These are phyloP conservation scores for Sugiyamaella sp. DNA, from an alignment of 1,139 yeast species.

Conservation along the genomic window DNA sequence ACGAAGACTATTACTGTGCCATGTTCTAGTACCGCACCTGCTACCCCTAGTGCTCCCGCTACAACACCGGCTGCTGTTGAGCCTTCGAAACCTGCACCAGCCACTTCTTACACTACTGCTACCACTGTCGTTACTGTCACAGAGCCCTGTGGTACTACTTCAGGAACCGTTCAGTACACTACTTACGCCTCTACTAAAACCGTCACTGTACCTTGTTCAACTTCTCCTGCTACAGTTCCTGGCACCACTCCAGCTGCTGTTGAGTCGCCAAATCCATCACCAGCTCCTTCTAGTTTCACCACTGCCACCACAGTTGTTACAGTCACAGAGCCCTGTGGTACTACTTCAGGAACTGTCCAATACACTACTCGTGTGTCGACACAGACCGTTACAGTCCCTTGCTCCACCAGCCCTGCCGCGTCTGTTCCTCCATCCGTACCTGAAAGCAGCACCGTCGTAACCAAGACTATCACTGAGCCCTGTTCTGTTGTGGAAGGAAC, in stretches of 20 bases:
- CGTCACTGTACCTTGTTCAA: constrained; percentile 15
- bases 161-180: constrained; percentile 13
- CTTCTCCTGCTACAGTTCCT: constrained; percentile 2
- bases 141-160: constrained; percentile 15
- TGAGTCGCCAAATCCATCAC: neutral
- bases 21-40: constrained; percentile 16
- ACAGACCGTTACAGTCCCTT: constrained; percentile 1
- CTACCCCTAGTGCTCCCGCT: constrained; percentile 3
- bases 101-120: neutral
- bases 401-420: neutral
- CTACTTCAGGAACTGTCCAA: constrained; percentile 3
- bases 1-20: constrained; percentile 16
- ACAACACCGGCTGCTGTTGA: too few species aligned
- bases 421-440: constrained; percentile 1
- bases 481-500: constrained; percentile 4
- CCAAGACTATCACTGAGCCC: constrained; percentile 20
- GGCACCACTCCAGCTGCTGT: constrained; percentile 3
- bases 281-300: neutral
- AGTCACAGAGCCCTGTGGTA: constrained; percentile 21
- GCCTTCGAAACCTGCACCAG: too few species aligned
- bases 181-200: constrained; percentile 6
- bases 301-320: constrained; percentile 15
- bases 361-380: neutral
- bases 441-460: neutral
- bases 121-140: constrained; percentile 13